phyloP scores from a whole-genome alignment of 2,329 filamentous ascomycete species.

The Drechslerella coelobrocha region DNA sequence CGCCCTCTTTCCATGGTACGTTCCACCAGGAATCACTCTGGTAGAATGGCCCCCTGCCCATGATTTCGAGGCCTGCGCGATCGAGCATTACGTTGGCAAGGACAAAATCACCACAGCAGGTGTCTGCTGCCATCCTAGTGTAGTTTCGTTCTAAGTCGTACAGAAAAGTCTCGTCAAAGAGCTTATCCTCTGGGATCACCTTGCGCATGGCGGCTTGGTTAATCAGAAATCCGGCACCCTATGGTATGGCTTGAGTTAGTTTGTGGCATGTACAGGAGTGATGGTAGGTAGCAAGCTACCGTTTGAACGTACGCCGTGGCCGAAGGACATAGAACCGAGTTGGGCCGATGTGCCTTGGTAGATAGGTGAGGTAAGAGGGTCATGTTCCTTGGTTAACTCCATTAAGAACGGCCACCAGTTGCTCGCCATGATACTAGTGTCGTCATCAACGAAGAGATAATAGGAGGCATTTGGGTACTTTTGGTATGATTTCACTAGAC shows the following conservation, averaged over 20 bases:
- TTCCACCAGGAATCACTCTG: constrained; percentile 47
- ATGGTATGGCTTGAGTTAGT: neutral
- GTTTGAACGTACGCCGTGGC: constrained; percentile 15
- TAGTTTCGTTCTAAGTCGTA: constrained; percentile 47
- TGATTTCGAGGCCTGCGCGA: constrained; percentile 19
- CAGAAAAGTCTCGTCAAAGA: constrained; percentile 35
- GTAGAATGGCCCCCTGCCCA: constrained; percentile 38
- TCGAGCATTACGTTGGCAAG: constrained; percentile 36
- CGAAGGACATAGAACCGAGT: constrained; percentile 26
- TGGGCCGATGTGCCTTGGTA: constrained; percentile 35
- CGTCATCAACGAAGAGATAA: constrained; percentile 47
- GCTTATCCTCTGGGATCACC: constrained; percentile 32
- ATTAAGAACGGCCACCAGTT: constrained; percentile 44
- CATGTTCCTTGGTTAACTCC: constrained; percentile 31
- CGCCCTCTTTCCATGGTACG: constrained; percentile 37
- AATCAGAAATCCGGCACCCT: constrained; percentile 40
- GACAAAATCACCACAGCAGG: constrained; percentile 41
- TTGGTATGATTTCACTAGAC: constrained; percentile 41
- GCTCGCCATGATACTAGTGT: constrained; percentile 41
- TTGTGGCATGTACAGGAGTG: neutral
- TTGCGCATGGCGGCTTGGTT: constrained; percentile 42
- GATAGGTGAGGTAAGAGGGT: constrained; percentile 24
- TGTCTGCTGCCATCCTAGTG: constrained; percentile 29
- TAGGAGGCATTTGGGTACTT: constrained; percentile 35
- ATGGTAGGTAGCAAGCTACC: neutral